Evolutionary conservation across 2,329 filamentous ascomycete genomes (phyloP).

Genomic region (Thelonectria rubi): DNA sequence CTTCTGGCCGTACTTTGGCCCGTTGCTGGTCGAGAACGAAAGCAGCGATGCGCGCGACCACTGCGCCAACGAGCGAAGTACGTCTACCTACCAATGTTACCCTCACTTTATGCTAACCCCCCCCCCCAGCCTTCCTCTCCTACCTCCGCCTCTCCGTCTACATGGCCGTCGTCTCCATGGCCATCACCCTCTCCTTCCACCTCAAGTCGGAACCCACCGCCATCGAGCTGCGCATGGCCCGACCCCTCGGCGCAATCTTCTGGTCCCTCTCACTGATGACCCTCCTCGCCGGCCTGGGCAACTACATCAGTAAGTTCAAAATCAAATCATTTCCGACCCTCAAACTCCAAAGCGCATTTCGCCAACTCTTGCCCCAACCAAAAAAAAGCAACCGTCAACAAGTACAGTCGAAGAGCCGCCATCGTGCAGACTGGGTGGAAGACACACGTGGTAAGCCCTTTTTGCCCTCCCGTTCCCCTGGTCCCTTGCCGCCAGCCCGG

Average conservation of each 20-base stretch:
- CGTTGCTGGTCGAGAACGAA: conserved; percentile 78
- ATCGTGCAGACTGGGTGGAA: conserved; percentile 95
- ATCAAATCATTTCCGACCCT: too few species aligned
- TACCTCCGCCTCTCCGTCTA: conserved; percentile 91
- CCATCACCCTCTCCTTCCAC: conserved; percentile 94
- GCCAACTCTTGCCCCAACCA: too few species aligned
- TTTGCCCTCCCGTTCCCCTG: neutral
- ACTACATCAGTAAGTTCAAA: conserved; percentile 80
- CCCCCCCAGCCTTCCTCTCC: conserved; percentile 75
- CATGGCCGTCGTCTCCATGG: conserved; percentile 88
- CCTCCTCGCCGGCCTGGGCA: conserved; percentile 78
- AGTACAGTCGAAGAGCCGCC: conserved; percentile 80
- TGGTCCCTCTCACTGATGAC: conserved; percentile 85
- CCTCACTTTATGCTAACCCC: conserved; percentile 5
- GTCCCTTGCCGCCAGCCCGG: neutral
- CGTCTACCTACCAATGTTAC: too few species aligned
- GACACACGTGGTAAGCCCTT: conserved; percentile 81
- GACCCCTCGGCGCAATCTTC: conserved; percentile 87
- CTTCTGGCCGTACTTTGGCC: conserved; percentile 69
- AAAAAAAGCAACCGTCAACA: conserved; percentile 70
- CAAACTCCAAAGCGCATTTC: too few species aligned
- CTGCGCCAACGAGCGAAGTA: conserved; percentile 80
- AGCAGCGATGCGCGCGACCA: conserved; percentile 80
- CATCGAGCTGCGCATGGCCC: conserved; percentile 78
- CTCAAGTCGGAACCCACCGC: conserved; percentile 76